Conservation (phyloP, 169 alveolate genomes). For the Cyclospora cayetanensis region DNA sequence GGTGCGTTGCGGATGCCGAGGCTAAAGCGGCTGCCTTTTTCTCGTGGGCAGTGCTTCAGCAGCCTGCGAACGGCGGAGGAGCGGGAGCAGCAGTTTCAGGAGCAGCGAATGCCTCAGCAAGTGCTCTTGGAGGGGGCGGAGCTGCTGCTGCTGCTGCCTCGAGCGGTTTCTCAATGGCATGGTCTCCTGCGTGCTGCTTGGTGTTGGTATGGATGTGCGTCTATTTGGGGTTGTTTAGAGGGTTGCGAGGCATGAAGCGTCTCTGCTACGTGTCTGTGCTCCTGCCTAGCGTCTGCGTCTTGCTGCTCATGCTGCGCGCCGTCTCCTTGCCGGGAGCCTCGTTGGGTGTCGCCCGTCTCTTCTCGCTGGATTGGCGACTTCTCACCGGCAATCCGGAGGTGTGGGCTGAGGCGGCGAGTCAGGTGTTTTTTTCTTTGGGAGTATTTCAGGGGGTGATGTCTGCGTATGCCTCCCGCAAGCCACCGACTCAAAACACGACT, state of each 20-base stretch:
- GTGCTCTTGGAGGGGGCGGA: background rate
- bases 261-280: background rate
- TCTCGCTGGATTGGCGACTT: background rate
- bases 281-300: background rate
- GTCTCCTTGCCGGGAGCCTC: conserved; percentile 29
- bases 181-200: background rate
- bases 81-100: background rate
- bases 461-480: conserved; percentile 46
- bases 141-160: background rate
- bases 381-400: conserved; percentile 10
- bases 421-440: conserved; percentile 57
- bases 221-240: background rate
- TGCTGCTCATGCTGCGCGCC: background rate
- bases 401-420: conserved; percentile 67
- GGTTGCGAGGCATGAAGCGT: background rate
- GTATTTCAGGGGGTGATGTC: conserved; percentile 44
- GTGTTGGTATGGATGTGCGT: conserved; percentile 26
- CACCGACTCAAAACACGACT: background rate
- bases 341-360: conserved; percentile 1
- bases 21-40: conserved; percentile 51
- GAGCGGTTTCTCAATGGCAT: background rate
- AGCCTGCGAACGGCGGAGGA: background rate
- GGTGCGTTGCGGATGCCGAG: conserved; percentile 35
- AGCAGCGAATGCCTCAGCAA: background rate
- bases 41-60: background rate